Base-by-base conservation (phyloP, 768 basidiomycete species). In the Naganishia kalamii region DNA sequence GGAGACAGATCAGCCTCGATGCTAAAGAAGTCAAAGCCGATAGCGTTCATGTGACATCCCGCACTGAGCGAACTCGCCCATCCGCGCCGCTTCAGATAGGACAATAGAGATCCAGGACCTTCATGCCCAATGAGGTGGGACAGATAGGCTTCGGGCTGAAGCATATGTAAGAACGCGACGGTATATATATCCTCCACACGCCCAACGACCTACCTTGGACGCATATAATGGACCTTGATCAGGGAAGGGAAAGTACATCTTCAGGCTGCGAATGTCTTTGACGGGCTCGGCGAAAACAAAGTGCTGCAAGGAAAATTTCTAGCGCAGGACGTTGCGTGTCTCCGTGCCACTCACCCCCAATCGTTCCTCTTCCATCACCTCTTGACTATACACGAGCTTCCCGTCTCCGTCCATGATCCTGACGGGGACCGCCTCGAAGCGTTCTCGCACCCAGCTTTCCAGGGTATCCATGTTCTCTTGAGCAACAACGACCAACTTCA, bases 21-120 rank as follows among this genome's bases (percentile, higher is more conserved):
- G 75, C 89, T 92, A 80, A 96, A 90, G 82, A 90, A 87, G 44
- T 86, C 88, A 74, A 97, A 91, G 0, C 92, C 90, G 43, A 68
- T 70, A 0, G 79, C 79, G 68, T 89, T 84, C n/a, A 84, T 89
- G 70, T 88, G 87, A 2, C 84, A 82, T 0, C 88, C 90, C 47
- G 86, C 82, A 62, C 83, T 84, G 54, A 98, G 80, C 13, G 82
- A 81, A 29, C 86, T 90, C 37, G 88, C 83, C 91, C 92, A 94
- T 2, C 90, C 89, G 72, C 87, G 88, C 67, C 82, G 82, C 80
- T 94, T 98, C 63, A 99, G 82, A 75, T 92, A 91, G 0, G 92
- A 90, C 71, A 89, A 83, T 29, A 98, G 79, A 0, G 94, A 97
- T 1, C 94, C 94, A 40, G 87, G 86, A 1, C 92, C 93, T 80